These are phyloP conservation scores for Logfia minima DNA, from an alignment of 129 eudicot species.

Conservation along the genomic window DNA sequence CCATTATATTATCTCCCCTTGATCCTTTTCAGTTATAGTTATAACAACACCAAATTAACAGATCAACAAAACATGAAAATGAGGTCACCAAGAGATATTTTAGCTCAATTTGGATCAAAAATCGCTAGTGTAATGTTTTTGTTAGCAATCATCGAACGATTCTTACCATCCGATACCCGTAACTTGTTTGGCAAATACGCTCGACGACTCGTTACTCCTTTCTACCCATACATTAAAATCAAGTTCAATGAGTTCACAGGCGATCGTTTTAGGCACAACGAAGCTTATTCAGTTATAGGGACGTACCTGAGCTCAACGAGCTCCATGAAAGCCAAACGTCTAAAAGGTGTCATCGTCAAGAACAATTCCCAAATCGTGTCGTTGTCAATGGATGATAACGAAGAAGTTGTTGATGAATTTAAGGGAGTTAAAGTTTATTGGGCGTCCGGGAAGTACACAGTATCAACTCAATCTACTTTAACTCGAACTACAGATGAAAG, in stretches of 20 bases:
- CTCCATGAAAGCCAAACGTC: conserved; percentile 34
- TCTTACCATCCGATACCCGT: conserved; percentile 28
- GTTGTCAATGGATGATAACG: conserved; percentile 45
- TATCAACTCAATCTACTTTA: conserved; percentile 8
- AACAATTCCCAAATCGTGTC: conserved; percentile 22
- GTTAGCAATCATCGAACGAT: conserved; percentile 32
- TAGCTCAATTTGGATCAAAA: conserved; percentile 1
- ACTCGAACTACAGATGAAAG: conserved; percentile 32
- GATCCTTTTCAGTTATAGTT: background rate
- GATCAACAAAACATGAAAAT: background rate
- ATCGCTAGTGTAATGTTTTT: background rate
- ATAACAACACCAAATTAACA: background rate
- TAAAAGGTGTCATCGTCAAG: conserved; percentile 33
- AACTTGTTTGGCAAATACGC: conserved; percentile 24
- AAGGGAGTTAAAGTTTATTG: conserved; percentile 54
- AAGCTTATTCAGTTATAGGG: conserved; percentile 41
- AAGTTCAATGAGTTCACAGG: conserved; percentile 45
- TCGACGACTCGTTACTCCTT: conserved; percentile 1
- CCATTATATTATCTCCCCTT: conserved; percentile 4
- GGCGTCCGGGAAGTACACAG: conserved; percentile 22
- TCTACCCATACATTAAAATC: conserved; percentile 45
- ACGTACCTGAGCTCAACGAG: conserved; percentile 42
- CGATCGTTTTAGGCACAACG: conserved; percentile 34
- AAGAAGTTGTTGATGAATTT: conserved; percentile 46
- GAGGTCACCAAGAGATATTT: background rate